A percentile compares a stretch with the other conserved stretches of the same genome.
Conservation (phyloP, 495 filamentous ascomycete species). For the Penicillium paxilli region DNA sequence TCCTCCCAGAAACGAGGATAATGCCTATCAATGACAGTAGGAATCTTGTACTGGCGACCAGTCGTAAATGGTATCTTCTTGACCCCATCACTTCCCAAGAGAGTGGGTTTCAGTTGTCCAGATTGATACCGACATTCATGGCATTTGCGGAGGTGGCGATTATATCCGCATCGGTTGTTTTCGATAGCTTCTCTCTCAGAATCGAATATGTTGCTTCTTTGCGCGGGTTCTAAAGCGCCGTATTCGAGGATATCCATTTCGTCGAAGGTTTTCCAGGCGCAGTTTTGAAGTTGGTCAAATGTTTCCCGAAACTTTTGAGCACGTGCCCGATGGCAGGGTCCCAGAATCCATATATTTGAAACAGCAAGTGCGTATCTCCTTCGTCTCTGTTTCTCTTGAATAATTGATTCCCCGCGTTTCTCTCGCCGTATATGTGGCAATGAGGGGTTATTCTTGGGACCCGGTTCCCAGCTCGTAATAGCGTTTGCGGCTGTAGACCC, state of each 20-base stretch:
- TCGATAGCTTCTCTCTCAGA: slow-evolving; percentile 8
- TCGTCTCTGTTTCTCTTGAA: neutral
- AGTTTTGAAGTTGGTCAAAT: slow-evolving; percentile 1
- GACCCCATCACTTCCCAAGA: neutral
- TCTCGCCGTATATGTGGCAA: neutral
- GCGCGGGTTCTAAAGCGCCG: neutral
- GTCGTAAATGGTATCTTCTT: neutral
- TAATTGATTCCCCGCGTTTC: neutral
- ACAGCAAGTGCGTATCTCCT: neutral
- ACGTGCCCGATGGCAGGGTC: neutral
- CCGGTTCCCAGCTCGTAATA: slow-evolving; percentile 9
- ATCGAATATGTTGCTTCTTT: slow-evolving; percentile 2
- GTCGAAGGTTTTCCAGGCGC: neutral
- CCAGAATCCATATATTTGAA: neutral
- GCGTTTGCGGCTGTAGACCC: slow-evolving; percentile 1
- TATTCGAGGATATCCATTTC: neutral
- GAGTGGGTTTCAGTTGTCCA: neutral
- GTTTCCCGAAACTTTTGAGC: neutral
- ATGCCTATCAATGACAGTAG: slow-evolving; percentile 1
- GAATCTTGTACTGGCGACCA: slow-evolving; percentile 1
- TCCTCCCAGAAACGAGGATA: slow-evolving; percentile 1
- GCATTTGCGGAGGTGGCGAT: slow-evolving; percentile 17
- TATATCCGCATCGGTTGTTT: slow-evolving; percentile 8
- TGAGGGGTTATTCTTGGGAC: neutral
- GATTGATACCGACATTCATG: slow-evolving; percentile 9